Base-by-base conservation (phyloP, 805 yeast species). In the Teunomyces funiuensis region DNA sequence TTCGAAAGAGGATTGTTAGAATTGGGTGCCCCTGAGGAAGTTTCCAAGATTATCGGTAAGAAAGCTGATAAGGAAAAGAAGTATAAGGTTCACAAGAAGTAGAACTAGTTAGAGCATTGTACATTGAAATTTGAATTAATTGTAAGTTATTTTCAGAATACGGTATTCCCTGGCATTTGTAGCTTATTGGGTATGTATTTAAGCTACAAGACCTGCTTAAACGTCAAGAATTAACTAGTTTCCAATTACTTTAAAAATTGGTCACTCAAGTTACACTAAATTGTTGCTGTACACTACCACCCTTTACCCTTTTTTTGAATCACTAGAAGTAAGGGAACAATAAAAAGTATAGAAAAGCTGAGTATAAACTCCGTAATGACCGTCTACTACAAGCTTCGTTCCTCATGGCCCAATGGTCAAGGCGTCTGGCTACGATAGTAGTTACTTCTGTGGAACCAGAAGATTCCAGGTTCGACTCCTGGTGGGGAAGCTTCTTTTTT, bases 1-100 rank as follows among this genome's bases (percentile, higher is more conserved):
- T 85, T 85, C 61, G 95, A 86, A 51, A 78, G 77, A 58, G 88
- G 88, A 30, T 78, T 90, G 67, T 74, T 87, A 57, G 96, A 90
- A 70, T 69, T 79, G 59, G 86, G 89, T 51, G 84, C 85, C 42
- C 84, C 83, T 52, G 89, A 86, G 47, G 82, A 79, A 16, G 90
- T 83, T 43, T 69, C 76, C 31, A 73, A 77, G 53, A 69, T 85
- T 45, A 73, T 86, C 60, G 82, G 83, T 36, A 75, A 77, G 51
- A 77, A 79, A 58, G 40, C 28, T 23, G 31, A 42, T 36, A 39
- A 40, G 36, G 29, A 31, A 33, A 41, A 43, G 41, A 25, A 39
- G 40, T 44, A 41, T 36, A 58, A 54, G 46, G 51, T 56, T 31
- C 36, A 45, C 15, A 57, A 55, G 46, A 49, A 46, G 15, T n/a